Conservation (phyloP, 2,329 filamentous ascomycete species). For the Trichoderma afroharzianum region DNA sequence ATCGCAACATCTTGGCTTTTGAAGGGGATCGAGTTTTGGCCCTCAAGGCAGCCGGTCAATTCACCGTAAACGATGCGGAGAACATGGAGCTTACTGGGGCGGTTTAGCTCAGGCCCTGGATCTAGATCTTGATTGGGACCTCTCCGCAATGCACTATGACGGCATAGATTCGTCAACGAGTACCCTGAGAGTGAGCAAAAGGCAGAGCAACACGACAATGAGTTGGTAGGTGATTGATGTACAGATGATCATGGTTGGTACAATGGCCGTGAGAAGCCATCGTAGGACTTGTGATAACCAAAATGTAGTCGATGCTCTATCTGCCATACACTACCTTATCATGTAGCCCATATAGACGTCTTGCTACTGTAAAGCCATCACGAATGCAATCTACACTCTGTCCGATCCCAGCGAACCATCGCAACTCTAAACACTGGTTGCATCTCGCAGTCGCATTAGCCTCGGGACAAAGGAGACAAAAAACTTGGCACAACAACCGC, state of each 20-base stretch:
- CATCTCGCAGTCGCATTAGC: background rate
- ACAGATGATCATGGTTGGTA: background rate
- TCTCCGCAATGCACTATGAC: constrained; percentile 6
- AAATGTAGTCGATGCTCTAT: background rate
- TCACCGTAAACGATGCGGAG: background rate
- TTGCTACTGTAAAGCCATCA: background rate
- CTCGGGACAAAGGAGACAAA: background rate
- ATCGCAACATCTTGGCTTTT: background rate
- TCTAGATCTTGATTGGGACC: background rate
- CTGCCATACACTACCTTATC: background rate
- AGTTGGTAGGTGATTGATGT: background rate
- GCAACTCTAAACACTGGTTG: background rate
- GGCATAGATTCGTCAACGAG: background rate
- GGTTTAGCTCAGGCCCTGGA: background rate
- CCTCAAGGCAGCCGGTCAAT: background rate
- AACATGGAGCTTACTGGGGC: background rate
- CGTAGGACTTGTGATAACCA: background rate
- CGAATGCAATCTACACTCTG: background rate
- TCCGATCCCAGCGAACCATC: background rate
- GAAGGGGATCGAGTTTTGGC: background rate
- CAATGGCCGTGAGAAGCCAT: background rate
- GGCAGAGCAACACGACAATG: background rate
- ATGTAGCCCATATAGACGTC: background rate
- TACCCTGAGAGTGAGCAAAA: background rate
- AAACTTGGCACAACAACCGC: background rate